These are phyloP conservation scores for Pinus tabuliformis DNA, from an alignment of 75 land plant species.

Conservation along the genomic window DNA sequence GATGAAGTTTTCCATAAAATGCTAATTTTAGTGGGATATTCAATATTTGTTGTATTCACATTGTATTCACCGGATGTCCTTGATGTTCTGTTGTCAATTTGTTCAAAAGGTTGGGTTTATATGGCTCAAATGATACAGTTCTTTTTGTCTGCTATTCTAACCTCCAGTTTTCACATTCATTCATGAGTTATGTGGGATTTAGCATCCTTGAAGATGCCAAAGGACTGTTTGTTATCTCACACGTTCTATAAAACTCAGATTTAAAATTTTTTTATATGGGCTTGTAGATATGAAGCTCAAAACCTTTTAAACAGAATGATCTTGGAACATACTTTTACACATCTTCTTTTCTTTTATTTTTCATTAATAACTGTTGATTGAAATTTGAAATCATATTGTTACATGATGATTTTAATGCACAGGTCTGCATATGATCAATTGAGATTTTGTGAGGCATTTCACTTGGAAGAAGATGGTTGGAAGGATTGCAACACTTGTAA, in stretches of 20 bases:
- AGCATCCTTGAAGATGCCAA: not conserved
- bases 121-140: not conserved
- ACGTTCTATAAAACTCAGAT: not conserved
- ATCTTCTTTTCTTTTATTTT: not conserved
- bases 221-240: not conserved
- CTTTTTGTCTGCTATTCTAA: not conserved
- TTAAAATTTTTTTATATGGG: not conserved
- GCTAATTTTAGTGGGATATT: not conserved
- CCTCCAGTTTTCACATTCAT: not conserved
- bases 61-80: no score
- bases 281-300: not conserved
- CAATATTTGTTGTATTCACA: not conserved
- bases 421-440: slow-evolving; percentile 58
- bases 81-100: not conserved
- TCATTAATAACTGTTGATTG: not conserved
- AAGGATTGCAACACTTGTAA: slow-evolving; percentile 53
- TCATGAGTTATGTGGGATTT: not conserved
- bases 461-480: slow-evolving; percentile 61
- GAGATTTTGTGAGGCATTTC: slow-evolving; percentile 53
- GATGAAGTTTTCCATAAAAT: not conserved
- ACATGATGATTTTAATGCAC: not conserved
- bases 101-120: not conserved
- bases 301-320: not conserved
- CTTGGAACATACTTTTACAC: not conserved
- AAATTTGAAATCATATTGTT: not conserved